Percentiles rank a stretch among this genome's conserved stretches.
Conservation (phyloP, 192 early-diverging fungal species). For the Backusella tarrabulga region DNA sequence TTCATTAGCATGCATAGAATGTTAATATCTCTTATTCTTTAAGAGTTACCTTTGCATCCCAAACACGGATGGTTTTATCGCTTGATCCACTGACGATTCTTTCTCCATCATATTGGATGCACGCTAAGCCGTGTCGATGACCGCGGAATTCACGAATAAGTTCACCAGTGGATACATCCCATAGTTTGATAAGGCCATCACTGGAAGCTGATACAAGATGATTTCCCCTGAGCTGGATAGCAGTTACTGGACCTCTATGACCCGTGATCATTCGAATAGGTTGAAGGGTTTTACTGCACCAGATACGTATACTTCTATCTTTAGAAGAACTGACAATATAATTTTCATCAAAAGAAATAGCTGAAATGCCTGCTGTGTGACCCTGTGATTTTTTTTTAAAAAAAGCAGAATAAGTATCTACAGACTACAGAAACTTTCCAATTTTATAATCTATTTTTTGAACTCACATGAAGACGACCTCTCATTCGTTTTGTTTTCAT, state of each 20-base stretch:
- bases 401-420: background rate
- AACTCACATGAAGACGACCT: constrained; percentile 46
- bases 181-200: constrained; percentile 81
- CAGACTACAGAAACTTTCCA: background rate
- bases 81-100: constrained; percentile 81
- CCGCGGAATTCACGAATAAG: constrained; percentile 70
- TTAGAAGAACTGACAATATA: constrained; percentile 92
- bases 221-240: constrained; percentile 76
- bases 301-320: constrained; percentile 89
- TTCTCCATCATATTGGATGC: constrained; percentile 85
- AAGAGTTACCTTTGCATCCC: constrained; percentile 51
- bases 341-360: constrained; percentile 78
- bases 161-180: constrained; percentile 64
- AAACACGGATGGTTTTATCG: constrained; percentile 77
- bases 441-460: background rate
- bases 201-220: constrained; percentile 80
- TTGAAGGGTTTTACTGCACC: constrained; percentile 66
- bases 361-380: constrained; percentile 81
- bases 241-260: constrained; percentile 94
- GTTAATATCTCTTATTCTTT: constrained; percentile 14
- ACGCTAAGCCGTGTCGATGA: constrained; percentile 83
- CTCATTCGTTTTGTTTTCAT: constrained; percentile 46
- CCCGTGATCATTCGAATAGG: constrained; percentile 76
- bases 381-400: constrained; percentile 37
- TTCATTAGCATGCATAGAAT: constrained; percentile 23